These are phyloP conservation scores for Aspergillus fumigatiaffinis DNA, from an alignment of 2,329 filamentous ascomycete species.

Conservation along the genomic window DNA sequence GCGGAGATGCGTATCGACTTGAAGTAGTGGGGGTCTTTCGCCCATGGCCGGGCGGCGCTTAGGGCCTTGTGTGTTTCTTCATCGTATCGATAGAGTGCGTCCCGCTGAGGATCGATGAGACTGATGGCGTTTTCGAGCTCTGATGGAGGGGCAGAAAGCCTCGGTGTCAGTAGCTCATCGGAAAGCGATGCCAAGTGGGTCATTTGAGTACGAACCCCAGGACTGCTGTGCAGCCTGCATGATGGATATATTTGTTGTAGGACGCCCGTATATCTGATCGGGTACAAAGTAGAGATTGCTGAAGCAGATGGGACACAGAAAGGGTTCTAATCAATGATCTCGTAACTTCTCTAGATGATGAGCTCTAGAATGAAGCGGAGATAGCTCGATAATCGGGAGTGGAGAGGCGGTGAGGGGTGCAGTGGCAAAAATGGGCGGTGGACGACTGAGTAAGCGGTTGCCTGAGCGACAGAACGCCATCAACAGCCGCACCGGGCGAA, in stretches of 20 bases:
- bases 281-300: neutral
- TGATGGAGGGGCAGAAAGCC: conserved; percentile 35
- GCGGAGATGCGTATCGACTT: conserved; percentile 90
- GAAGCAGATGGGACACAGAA: neutral
- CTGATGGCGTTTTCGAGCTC: conserved; percentile 84
- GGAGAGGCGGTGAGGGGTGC: conserved; percentile 25
- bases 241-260: conserved; percentile 11
- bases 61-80: conserved; percentile 63
- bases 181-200: neutral
- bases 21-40: conserved; percentile 77
- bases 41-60: conserved; percentile 68
- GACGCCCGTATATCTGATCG: neutral
- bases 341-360: neutral
- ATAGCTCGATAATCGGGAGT: conserved; percentile 1
- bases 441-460: conserved; percentile 33
- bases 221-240: conserved; percentile 58
- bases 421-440: conserved; percentile 29
- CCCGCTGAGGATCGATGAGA: conserved; percentile 79
- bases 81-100: conserved; percentile 87
- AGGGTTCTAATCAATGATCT: neutral
- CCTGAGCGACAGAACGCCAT: conserved; percentile 30
- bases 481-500: conserved; percentile 20
- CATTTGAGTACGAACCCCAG: conserved; percentile 49
- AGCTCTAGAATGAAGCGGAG: neutral
- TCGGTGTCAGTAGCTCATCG: conserved; percentile 6